Evolutionary conservation across 2,329 filamentous ascomycete genomes (phyloP).

Genomic region (Trichophyton rubrum): DNA sequence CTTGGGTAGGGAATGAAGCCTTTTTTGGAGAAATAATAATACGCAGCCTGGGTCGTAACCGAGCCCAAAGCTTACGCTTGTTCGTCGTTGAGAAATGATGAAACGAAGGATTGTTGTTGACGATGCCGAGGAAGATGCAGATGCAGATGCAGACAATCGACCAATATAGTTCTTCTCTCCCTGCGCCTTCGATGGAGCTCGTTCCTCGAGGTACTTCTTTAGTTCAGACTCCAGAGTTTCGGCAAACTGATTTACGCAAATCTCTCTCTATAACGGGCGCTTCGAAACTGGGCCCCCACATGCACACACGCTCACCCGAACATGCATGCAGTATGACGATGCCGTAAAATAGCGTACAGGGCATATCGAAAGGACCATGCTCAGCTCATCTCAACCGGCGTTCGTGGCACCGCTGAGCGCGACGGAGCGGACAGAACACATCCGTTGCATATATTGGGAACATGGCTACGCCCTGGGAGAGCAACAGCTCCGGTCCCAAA

Average conservation of each 20-base stretch:
- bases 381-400: not conserved
- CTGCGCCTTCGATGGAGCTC: no score
- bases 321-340: not conserved
- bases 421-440: not conserved
- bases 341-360: not conserved
- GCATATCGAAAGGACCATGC: not conserved
- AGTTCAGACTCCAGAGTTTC: no score
- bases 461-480: not conserved
- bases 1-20: not conserved
- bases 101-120: not conserved
- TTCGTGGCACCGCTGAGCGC: constrained; percentile 1
- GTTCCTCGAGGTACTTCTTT: no score
- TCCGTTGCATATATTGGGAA: not conserved
- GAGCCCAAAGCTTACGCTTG: not conserved
- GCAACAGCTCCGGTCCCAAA: not conserved
- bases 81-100: not conserved
- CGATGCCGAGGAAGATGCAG: not conserved
- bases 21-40: not conserved
- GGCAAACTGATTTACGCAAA: not conserved
- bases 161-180: not conserved
- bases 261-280: not conserved
- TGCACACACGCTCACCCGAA: not conserved
- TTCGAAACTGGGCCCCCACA: not conserved
- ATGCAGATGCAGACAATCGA: not conserved
- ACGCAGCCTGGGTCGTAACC: not conserved